phyloP scores from a whole-genome alignment of 2,329 filamentous ascomycete species.

The Lecanoromycetidae sp. region DNA sequence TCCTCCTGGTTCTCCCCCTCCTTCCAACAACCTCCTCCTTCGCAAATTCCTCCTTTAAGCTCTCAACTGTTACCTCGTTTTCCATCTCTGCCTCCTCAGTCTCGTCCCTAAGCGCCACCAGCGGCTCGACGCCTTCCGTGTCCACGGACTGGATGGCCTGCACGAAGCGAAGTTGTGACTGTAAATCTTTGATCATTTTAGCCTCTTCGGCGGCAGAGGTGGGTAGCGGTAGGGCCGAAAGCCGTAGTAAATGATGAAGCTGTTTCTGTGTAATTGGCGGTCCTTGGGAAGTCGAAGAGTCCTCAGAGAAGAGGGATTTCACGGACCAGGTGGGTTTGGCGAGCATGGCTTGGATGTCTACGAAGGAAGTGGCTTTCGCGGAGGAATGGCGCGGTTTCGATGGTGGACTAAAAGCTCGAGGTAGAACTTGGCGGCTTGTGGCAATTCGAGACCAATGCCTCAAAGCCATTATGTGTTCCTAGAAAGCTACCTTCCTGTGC shows the following conservation, averaged over 20 bases:
- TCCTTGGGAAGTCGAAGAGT: constrained; percentile 18
- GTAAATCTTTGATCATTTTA: constrained; percentile 60
- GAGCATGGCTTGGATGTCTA: constrained; percentile 29
- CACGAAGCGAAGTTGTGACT: constrained; percentile 83
- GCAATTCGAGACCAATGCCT: not conserved
- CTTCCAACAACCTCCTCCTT: constrained; percentile 50
- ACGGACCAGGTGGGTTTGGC: constrained; percentile 74
- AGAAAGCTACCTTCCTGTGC: no score
- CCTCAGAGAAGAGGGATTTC: constrained; percentile 48
- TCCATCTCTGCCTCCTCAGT: constrained; percentile 30
- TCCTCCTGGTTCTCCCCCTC: constrained; percentile 38
- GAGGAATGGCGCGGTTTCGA: not conserved
- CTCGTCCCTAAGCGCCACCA: constrained; percentile 73
- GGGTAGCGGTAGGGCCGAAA: constrained; percentile 75
- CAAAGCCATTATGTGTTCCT: no score
- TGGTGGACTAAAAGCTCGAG: not conserved
- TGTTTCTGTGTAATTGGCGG: constrained; percentile 48
- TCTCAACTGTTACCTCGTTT: constrained; percentile 24
- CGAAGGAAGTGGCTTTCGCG: not conserved
- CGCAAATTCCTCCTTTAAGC: constrained; percentile 41
- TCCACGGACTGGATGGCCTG: constrained; percentile 69
- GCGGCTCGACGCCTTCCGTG: constrained; percentile 57
- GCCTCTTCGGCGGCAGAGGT: constrained; percentile 49
- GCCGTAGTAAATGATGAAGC: constrained; percentile 71
- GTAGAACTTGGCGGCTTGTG: not conserved